Evolutionary conservation across 1,284 basidiomycete species (phyloP).

Genomic region (Ceratobasidium sp.): DNA sequence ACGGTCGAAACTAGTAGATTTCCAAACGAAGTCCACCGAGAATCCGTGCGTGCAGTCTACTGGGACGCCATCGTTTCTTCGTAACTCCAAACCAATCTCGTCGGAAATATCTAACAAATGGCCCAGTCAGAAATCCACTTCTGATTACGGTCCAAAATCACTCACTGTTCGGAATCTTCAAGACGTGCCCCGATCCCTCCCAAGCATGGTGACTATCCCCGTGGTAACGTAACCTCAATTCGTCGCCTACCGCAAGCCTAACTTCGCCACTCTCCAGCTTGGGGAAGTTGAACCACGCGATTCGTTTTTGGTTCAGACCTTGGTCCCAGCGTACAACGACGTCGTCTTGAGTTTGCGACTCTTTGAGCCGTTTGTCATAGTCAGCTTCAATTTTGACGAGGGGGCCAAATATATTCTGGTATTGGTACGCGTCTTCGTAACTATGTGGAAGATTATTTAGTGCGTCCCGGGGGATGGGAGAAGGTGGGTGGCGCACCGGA

Average conservation of each 20-base stretch:
- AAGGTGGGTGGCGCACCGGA: conserved; percentile 62
- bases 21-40: conserved; percentile 99
- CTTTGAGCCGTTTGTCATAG: conserved; percentile 98
- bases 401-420: conserved; percentile 99
- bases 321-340: conserved; percentile 97
- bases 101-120: conserved; percentile 96
- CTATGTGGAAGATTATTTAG: conserved; percentile 51
- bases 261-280: conserved; percentile 99
- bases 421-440: conserved; percentile 99
- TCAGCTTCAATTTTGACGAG: conserved; percentile 99
- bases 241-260: conserved; percentile 95
- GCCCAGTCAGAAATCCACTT: no score
- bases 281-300: conserved; percentile 96
- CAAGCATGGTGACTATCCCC: conserved; percentile 89
- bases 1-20: conserved; percentile 97
- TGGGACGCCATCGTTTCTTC: conserved; percentile 93
- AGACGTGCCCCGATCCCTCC: conserved; percentile 98
- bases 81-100: conserved; percentile 95
- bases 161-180: conserved; percentile 99
- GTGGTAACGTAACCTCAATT: conserved; percentile 89
- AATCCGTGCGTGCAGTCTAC: conserved; percentile 95
- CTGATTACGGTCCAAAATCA: no score
- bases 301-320: conserved; percentile 96
- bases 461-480: conserved; percentile 26
- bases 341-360: conserved; percentile 98